These are phyloP conservation scores for Mallotus repandus DNA, from an alignment of 441 rosid species.

Conservation along the genomic window DNA sequence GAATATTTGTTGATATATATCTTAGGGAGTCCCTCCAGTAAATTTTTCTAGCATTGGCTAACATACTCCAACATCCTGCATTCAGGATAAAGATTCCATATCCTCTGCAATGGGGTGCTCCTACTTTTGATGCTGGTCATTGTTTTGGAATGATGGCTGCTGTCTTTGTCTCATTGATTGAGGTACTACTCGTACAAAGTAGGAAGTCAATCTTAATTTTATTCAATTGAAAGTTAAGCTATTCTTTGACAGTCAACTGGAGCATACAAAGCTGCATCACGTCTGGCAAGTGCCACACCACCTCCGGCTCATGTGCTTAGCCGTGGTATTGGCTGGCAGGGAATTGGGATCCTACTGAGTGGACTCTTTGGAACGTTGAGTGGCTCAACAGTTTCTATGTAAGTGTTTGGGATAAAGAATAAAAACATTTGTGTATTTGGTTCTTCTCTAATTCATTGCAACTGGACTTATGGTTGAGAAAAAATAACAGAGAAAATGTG, in stretches of 20 bases:
- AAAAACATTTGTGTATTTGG: background rate
- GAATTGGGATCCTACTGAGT: conserved; percentile 80
- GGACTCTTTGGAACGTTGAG: conserved; percentile 92
- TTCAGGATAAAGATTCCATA: conserved; percentile 94
- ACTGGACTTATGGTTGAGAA: conserved; percentile 15
- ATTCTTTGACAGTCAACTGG: conserved; percentile 76
- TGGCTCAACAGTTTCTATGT: conserved; percentile 88
- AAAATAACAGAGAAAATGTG: conserved; percentile 76
- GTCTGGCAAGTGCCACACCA: conserved; percentile 98
- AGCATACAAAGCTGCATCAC: conserved; percentile 96
- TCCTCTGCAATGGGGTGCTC: conserved; percentile 99
- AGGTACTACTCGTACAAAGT: conserved; percentile 46
- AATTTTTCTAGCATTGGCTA: background rate
- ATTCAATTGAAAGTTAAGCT: conserved; percentile 7
- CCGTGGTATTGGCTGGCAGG: conserved; percentile 99
- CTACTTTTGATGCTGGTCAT: conserved; percentile 97
- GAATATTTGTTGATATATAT: background rate
- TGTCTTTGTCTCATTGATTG: conserved; percentile 84
- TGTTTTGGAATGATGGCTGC: conserved; percentile 99
- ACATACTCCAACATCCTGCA: background rate
- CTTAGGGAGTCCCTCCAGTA: background rate
- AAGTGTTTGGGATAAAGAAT: conserved; percentile 27
- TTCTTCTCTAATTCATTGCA: conserved; percentile 11
- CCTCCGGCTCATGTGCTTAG: conserved; percentile 99
- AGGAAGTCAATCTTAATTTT: background rate